Evolutionary conservation across 2,329 filamentous ascomycete species (phyloP), one percentile per base, ranked within the genome.

Genomic region (Pseudogymnoascus sp.): DNA sequence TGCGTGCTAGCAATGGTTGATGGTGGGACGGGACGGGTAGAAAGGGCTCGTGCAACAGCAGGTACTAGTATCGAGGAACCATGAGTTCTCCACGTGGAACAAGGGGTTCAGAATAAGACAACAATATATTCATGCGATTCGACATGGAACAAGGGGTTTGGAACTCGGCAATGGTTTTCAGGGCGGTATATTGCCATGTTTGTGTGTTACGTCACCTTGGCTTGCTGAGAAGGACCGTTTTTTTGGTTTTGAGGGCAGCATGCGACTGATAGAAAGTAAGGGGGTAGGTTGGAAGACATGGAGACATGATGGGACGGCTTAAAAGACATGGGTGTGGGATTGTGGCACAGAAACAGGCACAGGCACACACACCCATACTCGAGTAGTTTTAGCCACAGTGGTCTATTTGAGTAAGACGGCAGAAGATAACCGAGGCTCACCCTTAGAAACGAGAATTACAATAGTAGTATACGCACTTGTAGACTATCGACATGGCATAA

Each of bases 81-180:
- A 31, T 9, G 50, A 10, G 10, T 57, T 57, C 50, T 57, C 28
- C 50, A 57, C 50, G 28, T 57, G 50, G 50, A 57, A 33, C 50
- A 57, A 57, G 50, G 50, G 26, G 28, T 31, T 33, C 19, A 8
- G 26, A 19, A 15, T 10, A 57, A 3, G 26, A 19, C 50, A 13
- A n/a, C 28, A 15, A 33, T 31, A 33, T 33, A 19, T 57, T 57
- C 26, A 57, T 57, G 50, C 26, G n/a, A 57, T 33, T 57, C 17
- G 28, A 57, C 50, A 57, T 57, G 50, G 28, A 57, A 57, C 28
- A 33, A 57, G 50, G 50, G 50, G 17, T 19, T 57, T 57, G 50
- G 50, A 57, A 57, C n/a, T 15, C 8, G 28, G n/a, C 21, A 17
- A 15, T 33, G 28, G 28, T 33, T 33, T 31, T 10, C n/a, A 2